Conservation (phyloP, 768 basidiomycete genomes). For the Suillus cothurnatus region DNA sequence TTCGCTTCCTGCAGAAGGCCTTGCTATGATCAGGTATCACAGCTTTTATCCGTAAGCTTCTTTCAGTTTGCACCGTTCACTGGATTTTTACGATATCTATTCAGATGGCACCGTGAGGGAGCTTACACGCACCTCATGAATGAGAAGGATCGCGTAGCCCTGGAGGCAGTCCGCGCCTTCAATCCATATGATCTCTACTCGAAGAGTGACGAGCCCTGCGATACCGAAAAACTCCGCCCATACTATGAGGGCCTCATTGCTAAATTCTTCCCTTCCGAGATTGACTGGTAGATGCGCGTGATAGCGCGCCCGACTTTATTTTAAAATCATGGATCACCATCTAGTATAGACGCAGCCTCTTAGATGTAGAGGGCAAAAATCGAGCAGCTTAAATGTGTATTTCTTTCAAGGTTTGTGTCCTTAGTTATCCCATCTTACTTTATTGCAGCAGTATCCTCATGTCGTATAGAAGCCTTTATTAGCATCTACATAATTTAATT, state of each 20-base stretch:
- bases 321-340: neutral
- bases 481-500: neutral
- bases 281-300: slow-evolving; percentile 72
- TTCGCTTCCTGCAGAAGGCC: slow-evolving; percentile 74
- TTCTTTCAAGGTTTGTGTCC: neutral
- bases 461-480: neutral
- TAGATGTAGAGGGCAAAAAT: neutral
- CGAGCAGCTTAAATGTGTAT: slow-evolving; percentile 13
- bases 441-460: neutral
- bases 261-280: slow-evolving; percentile 80
- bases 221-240: slow-evolving; percentile 64
- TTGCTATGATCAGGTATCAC: slow-evolving; percentile 94
- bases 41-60: slow-evolving; percentile 81
- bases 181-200: slow-evolving; percentile 96
- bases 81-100: slow-evolving; percentile 7
- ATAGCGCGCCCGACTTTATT: neutral
- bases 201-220: slow-evolving; percentile 75
- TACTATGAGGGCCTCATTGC: slow-evolving; percentile 84
- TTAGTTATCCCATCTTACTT: neutral
- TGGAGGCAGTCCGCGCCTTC: slow-evolving; percentile 81
- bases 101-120: slow-evolving; percentile 83
- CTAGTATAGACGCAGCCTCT: neutral
- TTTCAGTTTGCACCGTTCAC: neutral
- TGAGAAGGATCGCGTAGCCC: slow-evolving; percentile 62
- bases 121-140: slow-evolving; percentile 82